These are phyloP conservation scores for Avena insularis DNA, from an alignment of 176 grass and related monocot genomes.

Conservation along the genomic window DNA sequence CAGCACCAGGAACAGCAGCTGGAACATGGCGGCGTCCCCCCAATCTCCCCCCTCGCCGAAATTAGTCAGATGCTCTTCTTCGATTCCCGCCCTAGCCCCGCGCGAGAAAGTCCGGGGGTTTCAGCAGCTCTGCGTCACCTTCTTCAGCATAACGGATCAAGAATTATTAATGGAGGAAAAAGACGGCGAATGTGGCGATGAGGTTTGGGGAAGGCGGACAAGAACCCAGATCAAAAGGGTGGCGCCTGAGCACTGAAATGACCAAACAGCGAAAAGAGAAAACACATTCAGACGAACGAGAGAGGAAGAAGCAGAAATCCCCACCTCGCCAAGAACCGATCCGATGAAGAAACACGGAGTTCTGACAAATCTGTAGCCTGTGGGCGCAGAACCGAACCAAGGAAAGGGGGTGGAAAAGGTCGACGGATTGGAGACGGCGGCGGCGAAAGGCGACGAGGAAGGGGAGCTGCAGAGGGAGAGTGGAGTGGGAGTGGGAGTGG, in stretches of 20 bases:
- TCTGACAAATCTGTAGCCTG: neutral
- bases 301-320: neutral
- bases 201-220: constrained; percentile 7
- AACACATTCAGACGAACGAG: neutral
- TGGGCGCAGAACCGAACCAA: neutral
- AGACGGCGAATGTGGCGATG: neutral
- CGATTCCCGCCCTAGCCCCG: neutral
- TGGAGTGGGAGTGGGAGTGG: neutral
- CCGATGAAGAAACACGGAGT: neutral
- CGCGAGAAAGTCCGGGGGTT: too few species aligned
- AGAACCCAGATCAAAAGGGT: constrained; percentile 8
- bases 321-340: constrained; percentile 39
- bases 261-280: neutral
- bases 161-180: neutral
- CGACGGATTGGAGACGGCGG: constrained; percentile 38
- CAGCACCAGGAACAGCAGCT: constrained; percentile 81
- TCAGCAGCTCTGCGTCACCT: too few species aligned
- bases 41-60: neutral
- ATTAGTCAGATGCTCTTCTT: neutral
- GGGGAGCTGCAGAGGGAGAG: neutral
- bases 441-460: constrained; percentile 51
- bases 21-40: constrained; percentile 58
- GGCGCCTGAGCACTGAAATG: constrained; percentile 13
- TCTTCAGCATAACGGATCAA: too few species aligned
- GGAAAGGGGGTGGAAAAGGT: constrained; percentile 34